Evolutionary conservation across 2,329 filamentous ascomycete species (phyloP).

Genomic region (Pseudogymnoascus sp.): DNA sequence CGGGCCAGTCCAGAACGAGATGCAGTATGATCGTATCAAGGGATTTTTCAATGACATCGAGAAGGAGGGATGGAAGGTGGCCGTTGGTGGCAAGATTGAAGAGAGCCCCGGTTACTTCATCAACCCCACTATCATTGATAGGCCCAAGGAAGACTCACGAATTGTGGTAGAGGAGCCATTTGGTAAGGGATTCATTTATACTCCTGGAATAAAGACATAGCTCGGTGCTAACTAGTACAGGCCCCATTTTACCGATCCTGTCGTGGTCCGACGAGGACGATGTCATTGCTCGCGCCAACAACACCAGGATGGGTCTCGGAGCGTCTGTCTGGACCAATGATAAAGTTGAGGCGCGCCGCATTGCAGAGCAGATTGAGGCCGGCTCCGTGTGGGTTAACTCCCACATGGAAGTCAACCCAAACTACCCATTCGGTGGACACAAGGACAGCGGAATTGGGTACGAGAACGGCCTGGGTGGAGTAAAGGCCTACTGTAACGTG

Average conservation of each 20-base stretch:
- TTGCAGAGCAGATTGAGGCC: conserved; percentile 48
- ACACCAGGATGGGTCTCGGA: conserved; percentile 46
- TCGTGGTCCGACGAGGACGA: conserved; percentile 55
- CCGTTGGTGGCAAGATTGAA: conserved; percentile 30
- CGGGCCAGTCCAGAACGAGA: conserved; percentile 55
- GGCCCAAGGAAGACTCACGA: conserved; percentile 46
- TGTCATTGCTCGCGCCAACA: conserved; percentile 49
- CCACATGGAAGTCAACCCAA: conserved; percentile 38
- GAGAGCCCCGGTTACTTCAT: conserved; percentile 43
- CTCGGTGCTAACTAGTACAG: conserved; percentile 29
- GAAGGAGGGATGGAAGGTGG: conserved; percentile 44
- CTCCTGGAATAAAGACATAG: not conserved
- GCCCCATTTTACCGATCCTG: conserved; percentile 55
- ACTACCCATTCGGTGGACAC: conserved; percentile 30
- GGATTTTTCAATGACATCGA: conserved; percentile 47
- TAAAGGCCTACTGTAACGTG: conserved; percentile 18
- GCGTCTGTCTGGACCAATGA: conserved; percentile 53
- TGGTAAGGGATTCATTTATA: conserved; percentile 25
- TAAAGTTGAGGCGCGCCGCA: conserved; percentile 40
- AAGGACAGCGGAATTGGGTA: conserved; percentile 29
- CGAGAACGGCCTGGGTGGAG: conserved; percentile 17
- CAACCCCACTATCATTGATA: conserved; percentile 49
- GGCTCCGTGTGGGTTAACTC: conserved; percentile 58
- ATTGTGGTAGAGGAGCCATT: conserved; percentile 54
- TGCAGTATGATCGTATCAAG: conserved; percentile 55